Evolutionary conservation across 768 basidiomycete genomes (phyloP).

Genomic region (Hericium coralloides): DNA sequence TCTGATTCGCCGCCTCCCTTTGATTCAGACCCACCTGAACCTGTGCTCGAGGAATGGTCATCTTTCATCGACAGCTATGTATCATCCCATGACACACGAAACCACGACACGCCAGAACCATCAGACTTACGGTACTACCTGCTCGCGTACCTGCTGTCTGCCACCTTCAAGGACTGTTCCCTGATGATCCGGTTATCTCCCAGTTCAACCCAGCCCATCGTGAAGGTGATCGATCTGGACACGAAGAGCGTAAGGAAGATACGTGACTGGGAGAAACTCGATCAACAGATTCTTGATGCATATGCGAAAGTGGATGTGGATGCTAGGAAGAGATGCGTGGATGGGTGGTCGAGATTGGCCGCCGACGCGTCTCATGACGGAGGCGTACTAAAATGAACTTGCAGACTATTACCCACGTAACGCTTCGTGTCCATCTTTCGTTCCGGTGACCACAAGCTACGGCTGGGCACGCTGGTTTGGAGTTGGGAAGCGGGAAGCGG

Average conservation of each 20-base stretch:
- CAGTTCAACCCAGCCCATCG: constrained; percentile 26
- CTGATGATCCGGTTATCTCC: constrained; percentile 37
- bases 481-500: too few relatives aligned
- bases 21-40: constrained; percentile 28
- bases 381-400: too few relatives aligned
- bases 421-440: too few relatives aligned
- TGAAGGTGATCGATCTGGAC: constrained; percentile 83
- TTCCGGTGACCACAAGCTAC: too few relatives aligned
- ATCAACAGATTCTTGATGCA: constrained; percentile 50
- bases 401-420: too few relatives aligned
- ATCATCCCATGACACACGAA: constrained; percentile 22
- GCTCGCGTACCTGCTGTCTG: constrained; percentile 77
- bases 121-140: constrained; percentile 51
- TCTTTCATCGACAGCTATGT: constrained; percentile 50
- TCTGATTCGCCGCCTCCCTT: too few relatives aligned
- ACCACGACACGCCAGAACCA: constrained; percentile 30
- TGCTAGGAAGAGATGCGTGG: constrained; percentile 7
- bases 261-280: constrained; percentile 63
- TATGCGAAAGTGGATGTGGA: constrained; percentile 23
- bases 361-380: too few relatives aligned
- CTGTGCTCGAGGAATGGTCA: constrained; percentile 56
- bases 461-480: too few relatives aligned
- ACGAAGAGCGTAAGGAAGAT: constrained; percentile 63
- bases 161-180: constrained; percentile 97
- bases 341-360: background rate